Base-by-base conservation (phyloP, 768 basidiomycete genomes). In the Crepidotus variabilis region DNA sequence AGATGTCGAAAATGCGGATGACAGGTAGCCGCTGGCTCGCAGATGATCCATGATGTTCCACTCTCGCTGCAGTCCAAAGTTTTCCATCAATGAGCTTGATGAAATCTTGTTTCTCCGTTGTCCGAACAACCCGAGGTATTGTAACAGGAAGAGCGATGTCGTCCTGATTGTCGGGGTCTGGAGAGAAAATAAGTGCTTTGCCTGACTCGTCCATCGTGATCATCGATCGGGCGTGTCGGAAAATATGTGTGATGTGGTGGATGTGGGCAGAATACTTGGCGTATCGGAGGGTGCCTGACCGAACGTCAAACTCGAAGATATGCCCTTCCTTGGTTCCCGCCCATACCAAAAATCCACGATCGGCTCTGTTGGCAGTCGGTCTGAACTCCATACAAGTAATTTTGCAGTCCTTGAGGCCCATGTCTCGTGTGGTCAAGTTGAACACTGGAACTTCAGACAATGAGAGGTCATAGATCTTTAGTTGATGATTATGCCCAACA, bases 291-390 rank as follows among this genome's bases (percentile, higher is more conserved):
- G 63, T 61, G 0, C 86, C 88, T 2, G 78, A 83, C 52, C 79
- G 71, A 36, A 89, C 74, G 65, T 98, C 92, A 54, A 96, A 61
- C 75, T 97, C 94, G 61, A 87, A 78, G 22, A 99, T 57, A 67
- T 89, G 85, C 0, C 96, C 96, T 22, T 96, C 93, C 72, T 90
- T 94, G 24, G 92, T 92, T 3, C 95, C 96, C 10, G 88, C 72
- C 95, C 95, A 98, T 1, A 94, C 63, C 54, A 82, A 78, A 28
- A 75, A 75, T 2, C 89, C 91, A 16, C 79, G 74, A 52, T 87
- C 82, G 0, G 60, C 71, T n/a, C 70, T 62, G 9, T 67, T 62
- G 1, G 60, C 62, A 1, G 78, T 77, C 0, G 87, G 80, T 14
- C 87, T 78, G 67, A 94, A 92, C 69, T 88, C 92, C 71, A 96